Conservation (phyloP, 2,329 filamentous ascomycete species). For the Xylariaceae sp. region DNA sequence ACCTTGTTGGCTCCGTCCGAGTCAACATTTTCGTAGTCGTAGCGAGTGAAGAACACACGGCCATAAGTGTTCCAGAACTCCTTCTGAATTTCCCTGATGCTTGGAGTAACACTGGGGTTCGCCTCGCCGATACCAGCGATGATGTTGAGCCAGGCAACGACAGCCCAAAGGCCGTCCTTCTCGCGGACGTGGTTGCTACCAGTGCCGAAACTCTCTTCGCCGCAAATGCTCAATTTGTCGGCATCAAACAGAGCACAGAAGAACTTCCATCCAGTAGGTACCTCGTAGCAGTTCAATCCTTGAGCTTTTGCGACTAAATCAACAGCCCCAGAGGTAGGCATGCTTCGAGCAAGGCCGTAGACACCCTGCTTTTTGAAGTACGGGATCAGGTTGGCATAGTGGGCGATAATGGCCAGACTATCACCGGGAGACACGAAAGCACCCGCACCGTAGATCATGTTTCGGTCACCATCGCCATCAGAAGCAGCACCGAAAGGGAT, state of each 20-base stretch:
- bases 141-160: slow-evolving; percentile 98
- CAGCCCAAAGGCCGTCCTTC: slow-evolving; percentile 97
- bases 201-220: slow-evolving; percentile 97
- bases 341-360: slow-evolving; percentile 90
- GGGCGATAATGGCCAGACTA: slow-evolving; percentile 95
- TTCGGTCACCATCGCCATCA: slow-evolving; percentile 95
- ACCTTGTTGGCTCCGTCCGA: slow-evolving; percentile 88
- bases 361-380: slow-evolving; percentile 99
- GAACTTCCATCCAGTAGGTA: slow-evolving; percentile 99
- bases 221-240: slow-evolving; percentile 95
- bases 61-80: slow-evolving; percentile 97
- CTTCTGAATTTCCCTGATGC: slow-evolving; percentile 92
- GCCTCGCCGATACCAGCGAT: slow-evolving; percentile 89
- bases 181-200: slow-evolving; percentile 98
- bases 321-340: slow-evolving; percentile 95
- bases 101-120: slow-evolving; percentile 75
- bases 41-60: slow-evolving; percentile 97
- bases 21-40: slow-evolving; percentile 96
- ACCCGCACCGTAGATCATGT: slow-evolving; percentile 99
- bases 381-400: slow-evolving; percentile 92
- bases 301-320: slow-evolving; percentile 96
- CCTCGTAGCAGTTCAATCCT: slow-evolving; percentile 88
- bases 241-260: slow-evolving; percentile 95
- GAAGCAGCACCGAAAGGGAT: slow-evolving; percentile 96
- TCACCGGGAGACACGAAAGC: slow-evolving; percentile 96